These are phyloP conservation scores for Suillus subluteus DNA, from an alignment of 768 basidiomycete genomes.

Conservation along the genomic window DNA sequence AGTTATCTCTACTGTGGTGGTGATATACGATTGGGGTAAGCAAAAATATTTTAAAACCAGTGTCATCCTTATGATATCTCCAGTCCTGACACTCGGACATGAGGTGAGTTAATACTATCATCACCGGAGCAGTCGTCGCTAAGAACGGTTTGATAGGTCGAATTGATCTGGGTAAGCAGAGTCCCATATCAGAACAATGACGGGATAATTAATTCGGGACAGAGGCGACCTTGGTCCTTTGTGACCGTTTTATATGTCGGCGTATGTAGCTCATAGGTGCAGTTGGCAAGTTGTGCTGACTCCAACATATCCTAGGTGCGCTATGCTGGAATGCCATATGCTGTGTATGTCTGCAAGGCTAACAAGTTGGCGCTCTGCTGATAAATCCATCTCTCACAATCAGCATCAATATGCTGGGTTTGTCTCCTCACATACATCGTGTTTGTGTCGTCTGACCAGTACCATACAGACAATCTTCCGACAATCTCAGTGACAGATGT, in stretches of 20 bases:
- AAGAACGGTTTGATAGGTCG: too few relatives aligned
- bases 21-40: too few relatives aligned
- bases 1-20: too few relatives aligned
- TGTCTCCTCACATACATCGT: not conserved
- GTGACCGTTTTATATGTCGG: not conserved
- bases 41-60: too few relatives aligned
- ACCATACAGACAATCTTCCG: not conserved
- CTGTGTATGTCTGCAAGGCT: not conserved
- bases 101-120: too few relatives aligned
- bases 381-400: not conserved
- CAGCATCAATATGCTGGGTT: not conserved
- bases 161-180: too few relatives aligned
- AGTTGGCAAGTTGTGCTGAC: not conserved
- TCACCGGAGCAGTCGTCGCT: too few relatives aligned
- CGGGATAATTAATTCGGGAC: too few relatives aligned
- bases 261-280: not conserved
- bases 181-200: too few relatives aligned
- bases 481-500: not conserved
- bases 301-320: not conserved
- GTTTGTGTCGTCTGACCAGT: not conserved
- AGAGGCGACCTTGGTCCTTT: not conserved
- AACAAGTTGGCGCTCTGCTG: not conserved
- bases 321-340: not conserved
- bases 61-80: too few relatives aligned
- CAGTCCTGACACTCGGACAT: too few relatives aligned